Percentiles rank a stretch among this genome's conserved stretches.
phyloP scores from a whole-genome alignment of 768 basidiomycete genomes.

The Mycena rosella region DNA sequence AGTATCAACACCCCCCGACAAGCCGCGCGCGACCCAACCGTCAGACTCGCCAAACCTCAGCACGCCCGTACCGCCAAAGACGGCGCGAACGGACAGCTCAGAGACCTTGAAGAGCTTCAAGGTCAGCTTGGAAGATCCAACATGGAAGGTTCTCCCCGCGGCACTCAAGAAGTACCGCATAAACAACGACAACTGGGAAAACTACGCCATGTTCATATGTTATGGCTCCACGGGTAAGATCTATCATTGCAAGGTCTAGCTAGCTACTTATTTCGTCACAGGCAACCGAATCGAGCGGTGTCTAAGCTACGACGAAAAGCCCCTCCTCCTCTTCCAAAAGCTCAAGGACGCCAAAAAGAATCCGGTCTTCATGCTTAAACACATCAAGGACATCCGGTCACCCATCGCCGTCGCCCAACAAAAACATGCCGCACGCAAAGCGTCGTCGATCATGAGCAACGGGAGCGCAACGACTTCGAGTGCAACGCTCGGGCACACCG shows the following conservation, averaged over 20 bases:
- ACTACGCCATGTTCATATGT: conserved; percentile 99
- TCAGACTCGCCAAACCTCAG: conserved; percentile 50
- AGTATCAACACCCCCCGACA: conserved; percentile 29
- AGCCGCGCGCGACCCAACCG: conserved; percentile 33
- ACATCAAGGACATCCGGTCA: conserved; percentile 96
- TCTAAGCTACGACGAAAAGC: conserved; percentile 97
- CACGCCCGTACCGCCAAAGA: conserved; percentile 54
- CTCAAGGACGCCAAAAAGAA: conserved; percentile 98
- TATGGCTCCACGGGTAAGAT: conserved; percentile 89
- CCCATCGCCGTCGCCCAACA: conserved; percentile 97
- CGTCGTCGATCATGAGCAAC: conserved; percentile 66
- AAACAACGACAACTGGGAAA: conserved; percentile 98
- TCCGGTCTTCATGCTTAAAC: conserved; percentile 98
- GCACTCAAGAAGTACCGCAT: conserved; percentile 99
- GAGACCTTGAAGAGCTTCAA: conserved; percentile 94
- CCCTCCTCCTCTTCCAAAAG: conserved; percentile 95
- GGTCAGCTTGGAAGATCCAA: conserved; percentile 97
- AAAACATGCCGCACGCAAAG: conserved; percentile 92
- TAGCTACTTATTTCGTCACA: conserved; percentile 41
- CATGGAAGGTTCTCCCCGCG: conserved; percentile 98
- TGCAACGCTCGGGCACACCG: conserved; percentile 58
- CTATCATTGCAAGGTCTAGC: conserved; percentile 12
- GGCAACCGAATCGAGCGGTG: conserved; percentile 91
- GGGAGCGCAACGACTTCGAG: conserved; percentile 53
- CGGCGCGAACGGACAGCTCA: conserved; percentile 73